Evolutionary conservation across 2,329 filamentous ascomycete genomes (phyloP), one percentile per base, ranked within the genome.

Genomic region (Sphaerostilbella broomeana): DNA sequence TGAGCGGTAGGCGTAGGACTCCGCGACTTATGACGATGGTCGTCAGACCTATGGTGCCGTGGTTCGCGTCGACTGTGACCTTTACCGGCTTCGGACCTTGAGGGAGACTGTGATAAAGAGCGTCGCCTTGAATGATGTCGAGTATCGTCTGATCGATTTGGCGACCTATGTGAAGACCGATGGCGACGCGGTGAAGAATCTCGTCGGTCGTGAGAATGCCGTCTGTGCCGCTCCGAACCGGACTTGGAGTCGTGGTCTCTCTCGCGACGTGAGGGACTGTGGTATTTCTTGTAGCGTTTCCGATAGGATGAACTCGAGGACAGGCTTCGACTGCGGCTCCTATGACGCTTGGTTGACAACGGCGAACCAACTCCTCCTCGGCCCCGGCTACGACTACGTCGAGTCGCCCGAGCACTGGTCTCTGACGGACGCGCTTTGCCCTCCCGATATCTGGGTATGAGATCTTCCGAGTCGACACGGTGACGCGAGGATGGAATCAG

Each of bases 251-350:
- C 64, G 43, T 60, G 62, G 42, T 62, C 62, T 35, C 61, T 59
- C 30, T 56, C 59, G 39, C 59, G 58, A 57, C 63, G 40, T 49
- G 68, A 67, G 16, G 59, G 54, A 33, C 60, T 62, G 33, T 55
- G 51, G 4, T 55, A 51, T 43, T 57, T 54, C 44, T 57, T 59
- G 13, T 59, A 64, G 55, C 53, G 64, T 50, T 71, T 71, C 18
- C 62, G 58, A 35, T 60, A 61, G 21, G 58, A 58, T 5, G 53
- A 51, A 3, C 55, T 58, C 16, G 59, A 52, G 2, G 68, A 60
- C n/a, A 53, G 62, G 33, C 64, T 70, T 35, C 60, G 59, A 41
- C 60, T 69, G 12, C 54, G 63, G 31, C 64, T 69, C 42, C 68
- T 60, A 33, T 60, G 57, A 35, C 67, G 59, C 48, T 70, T 70